Evolutionary conservation across 345 rosid genomes (phyloP).

Genomic region (Brassica incana): DNA sequence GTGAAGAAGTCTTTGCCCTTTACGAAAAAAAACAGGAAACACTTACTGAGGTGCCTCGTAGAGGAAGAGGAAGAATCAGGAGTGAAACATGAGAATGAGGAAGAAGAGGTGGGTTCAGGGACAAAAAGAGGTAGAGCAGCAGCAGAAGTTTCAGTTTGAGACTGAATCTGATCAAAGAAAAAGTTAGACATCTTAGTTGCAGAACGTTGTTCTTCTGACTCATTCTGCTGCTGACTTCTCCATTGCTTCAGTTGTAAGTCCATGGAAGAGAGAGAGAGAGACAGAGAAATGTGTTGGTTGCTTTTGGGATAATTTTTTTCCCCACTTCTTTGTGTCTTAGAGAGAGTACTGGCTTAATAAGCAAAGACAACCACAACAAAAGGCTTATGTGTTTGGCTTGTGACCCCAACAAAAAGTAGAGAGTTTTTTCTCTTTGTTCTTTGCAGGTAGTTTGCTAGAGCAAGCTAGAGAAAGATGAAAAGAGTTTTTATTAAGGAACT

Average conservation of each 20-base stretch:
- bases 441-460: constrained; percentile 32
- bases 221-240: constrained; percentile 59
- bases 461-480: constrained; percentile 41
- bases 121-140: constrained; percentile 70
- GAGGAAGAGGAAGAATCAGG: constrained; percentile 42
- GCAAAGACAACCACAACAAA: constrained; percentile 37
- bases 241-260: constrained; percentile 93
- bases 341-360: constrained; percentile 31
- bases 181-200: constrained; percentile 73
- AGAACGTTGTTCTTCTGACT: constrained; percentile 62
- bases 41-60: constrained; percentile 54
- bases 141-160: constrained; percentile 48
- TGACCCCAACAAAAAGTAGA: constrained; percentile 33
- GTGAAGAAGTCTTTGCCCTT: background rate
- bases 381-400: constrained; percentile 33
- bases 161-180: constrained; percentile 49
- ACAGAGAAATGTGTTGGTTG: constrained; percentile 41
- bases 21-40: constrained; percentile 2
- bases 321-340: constrained; percentile 24
- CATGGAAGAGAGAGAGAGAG: constrained; percentile 45
- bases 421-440: constrained; percentile 12
- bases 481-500: constrained; percentile 39
- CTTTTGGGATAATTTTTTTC: constrained; percentile 36
- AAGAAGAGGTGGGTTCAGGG: constrained; percentile 49
- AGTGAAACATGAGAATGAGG: constrained; percentile 51